phyloP scores from a whole-genome alignment of 495 filamentous ascomycete species.

The Penicillium riverlandense region DNA sequence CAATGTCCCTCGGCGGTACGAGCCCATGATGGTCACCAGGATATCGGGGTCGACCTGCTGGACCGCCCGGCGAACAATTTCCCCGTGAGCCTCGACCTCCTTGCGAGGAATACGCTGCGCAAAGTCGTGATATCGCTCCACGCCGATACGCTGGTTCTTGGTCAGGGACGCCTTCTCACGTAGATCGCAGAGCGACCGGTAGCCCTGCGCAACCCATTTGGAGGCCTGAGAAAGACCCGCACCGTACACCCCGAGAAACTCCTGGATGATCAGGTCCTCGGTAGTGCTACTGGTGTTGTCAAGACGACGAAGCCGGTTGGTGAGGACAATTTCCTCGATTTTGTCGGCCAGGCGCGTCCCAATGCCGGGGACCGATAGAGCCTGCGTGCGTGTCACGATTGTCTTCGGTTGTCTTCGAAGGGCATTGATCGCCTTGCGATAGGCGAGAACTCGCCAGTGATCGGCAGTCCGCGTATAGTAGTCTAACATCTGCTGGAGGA shows the following conservation, averaged over 20 bases:
- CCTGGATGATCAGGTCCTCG: constrained; percentile 52
- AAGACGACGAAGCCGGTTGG: constrained; percentile 65
- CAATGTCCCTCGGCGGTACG: constrained; percentile 73
- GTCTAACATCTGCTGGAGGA: constrained; percentile 76
- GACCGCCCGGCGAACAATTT: constrained; percentile 57
- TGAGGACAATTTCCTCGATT: constrained; percentile 84
- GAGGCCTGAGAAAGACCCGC: constrained; percentile 64
- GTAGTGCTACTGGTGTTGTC: constrained; percentile 62
- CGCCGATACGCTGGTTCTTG: constrained; percentile 66
- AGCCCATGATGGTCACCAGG: constrained; percentile 71
- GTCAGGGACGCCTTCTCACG: constrained; percentile 57
- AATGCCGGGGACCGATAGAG: constrained; percentile 60
- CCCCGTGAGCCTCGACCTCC: constrained; percentile 67
- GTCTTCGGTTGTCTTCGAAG: constrained; percentile 59
- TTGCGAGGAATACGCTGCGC: constrained; percentile 70
- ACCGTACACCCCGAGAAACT: constrained; percentile 74
- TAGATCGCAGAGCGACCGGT: constrained; percentile 69
- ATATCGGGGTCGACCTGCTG: constrained; percentile 53
- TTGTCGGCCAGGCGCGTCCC: constrained; percentile 74
- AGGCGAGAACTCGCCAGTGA: constrained; percentile 72
- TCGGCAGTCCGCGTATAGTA: constrained; percentile 73
- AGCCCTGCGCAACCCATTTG: constrained; percentile 73
- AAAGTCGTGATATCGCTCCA: constrained; percentile 81
- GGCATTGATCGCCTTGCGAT: constrained; percentile 71
- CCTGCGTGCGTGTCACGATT: constrained; percentile 63